These are phyloP conservation scores for Brassica nigra DNA, from an alignment of 345 rosid species.

Conservation along the genomic window DNA sequence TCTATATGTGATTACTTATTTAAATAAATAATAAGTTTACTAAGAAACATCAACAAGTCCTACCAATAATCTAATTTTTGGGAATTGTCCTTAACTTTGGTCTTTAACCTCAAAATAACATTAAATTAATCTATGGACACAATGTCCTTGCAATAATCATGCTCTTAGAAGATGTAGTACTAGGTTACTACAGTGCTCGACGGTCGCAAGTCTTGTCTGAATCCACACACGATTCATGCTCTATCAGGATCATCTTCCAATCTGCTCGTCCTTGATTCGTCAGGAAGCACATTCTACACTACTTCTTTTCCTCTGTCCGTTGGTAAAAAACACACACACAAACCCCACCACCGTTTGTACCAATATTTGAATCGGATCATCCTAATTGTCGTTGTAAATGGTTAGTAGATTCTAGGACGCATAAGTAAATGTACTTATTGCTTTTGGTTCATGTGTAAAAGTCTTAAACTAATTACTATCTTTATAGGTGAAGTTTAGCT, in stretches of 20 bases:
- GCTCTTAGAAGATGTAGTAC: constrained; percentile 42
- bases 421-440: neutral
- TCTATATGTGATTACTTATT: no score
- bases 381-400: neutral
- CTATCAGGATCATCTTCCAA: constrained; percentile 49
- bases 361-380: neutral
- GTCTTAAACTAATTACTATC: constrained; percentile 4
- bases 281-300: constrained; percentile 49
- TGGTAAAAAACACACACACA: constrained; percentile 36
- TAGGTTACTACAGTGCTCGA: constrained; percentile 56
- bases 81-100: no score
- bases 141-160: no score
- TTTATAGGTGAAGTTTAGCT: neutral
- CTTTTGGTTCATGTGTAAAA: constrained; percentile 14
- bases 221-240: constrained; percentile 50
- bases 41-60: no score
- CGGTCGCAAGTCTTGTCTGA: constrained; percentile 51
- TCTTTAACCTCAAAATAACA: no score
- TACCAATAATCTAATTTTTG: no score
- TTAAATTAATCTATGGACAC: no score
- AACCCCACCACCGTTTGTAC: neutral
- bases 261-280: constrained; percentile 54
- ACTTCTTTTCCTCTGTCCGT: constrained; percentile 53
- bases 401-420: neutral
- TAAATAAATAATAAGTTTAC: no score